phyloP scores from a whole-genome alignment of 345 rosid genomes.

The Moricandia arvensis region DNA sequence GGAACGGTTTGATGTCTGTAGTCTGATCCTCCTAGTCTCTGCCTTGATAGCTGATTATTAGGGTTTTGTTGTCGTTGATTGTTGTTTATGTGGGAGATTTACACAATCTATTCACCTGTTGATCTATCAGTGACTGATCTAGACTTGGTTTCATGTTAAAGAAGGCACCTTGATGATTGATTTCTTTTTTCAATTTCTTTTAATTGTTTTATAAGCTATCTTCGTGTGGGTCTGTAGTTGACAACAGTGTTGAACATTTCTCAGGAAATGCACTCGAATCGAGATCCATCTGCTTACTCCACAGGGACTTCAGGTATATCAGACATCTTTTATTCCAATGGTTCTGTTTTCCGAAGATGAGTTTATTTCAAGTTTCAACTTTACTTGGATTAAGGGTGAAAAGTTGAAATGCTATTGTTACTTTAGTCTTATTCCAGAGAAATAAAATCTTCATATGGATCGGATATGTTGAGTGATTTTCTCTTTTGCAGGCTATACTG shows the following conservation, averaged over 20 bases:
- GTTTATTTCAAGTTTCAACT: background rate
- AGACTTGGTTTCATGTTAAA: background rate
- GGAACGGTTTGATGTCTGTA: too few species aligned
- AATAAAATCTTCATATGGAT: too few species aligned
- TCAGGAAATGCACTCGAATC: slow-evolving; percentile 90
- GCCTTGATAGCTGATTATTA: too few species aligned
- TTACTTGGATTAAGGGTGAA: background rate
- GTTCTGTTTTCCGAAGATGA: background rate
- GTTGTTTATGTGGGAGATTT: background rate
- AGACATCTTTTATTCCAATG: background rate
- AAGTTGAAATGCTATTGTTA: too few species aligned
- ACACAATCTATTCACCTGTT: background rate
- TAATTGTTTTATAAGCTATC: background rate
- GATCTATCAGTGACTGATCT: background rate
- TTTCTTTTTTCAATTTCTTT: background rate
- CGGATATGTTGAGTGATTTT: slow-evolving; percentile 11
- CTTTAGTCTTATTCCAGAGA: too few species aligned
- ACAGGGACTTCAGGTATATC: slow-evolving; percentile 74
- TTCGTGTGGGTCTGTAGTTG: slow-evolving; percentile 9
- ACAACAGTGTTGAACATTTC: background rate
- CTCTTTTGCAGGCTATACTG: slow-evolving; percentile 64
- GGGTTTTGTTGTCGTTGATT: background rate
- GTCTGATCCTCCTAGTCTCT: too few species aligned
- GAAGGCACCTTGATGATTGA: background rate
- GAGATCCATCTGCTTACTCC: slow-evolving; percentile 82